Base-by-base conservation (phyloP, 768 basidiomycete genomes). In the Amanita subjunquillea region DNA sequence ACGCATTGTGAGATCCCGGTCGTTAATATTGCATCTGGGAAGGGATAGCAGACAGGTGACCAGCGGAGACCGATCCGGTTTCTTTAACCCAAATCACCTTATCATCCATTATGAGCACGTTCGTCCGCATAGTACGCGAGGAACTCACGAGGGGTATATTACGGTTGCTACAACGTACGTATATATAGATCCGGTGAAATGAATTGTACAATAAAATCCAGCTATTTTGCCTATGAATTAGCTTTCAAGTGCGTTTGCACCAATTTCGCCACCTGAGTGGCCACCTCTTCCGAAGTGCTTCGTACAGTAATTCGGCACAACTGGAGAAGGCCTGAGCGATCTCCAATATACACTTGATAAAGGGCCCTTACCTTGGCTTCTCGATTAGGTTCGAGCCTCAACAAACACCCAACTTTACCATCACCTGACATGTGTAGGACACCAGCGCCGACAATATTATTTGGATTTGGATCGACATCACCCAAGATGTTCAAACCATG, bases 401-500 rank as follows among this genome's bases (percentile, higher is more conserved):
- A 67, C 56, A 99, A 72, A 63, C 96, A 98, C 5, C 96, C 96
- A 47, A 98, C 91, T 68, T 98, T 98, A 32, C 95, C 95, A 3
- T 87, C 87, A 4, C 72, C 66, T n/a, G 87, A 85, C 72, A 84
- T 95, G 65, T 98, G 92, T 48, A 99, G 70, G 30, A 99, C 90
- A n/a, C 88, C 94, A n/a, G 93, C 96, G 20, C 81, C 88, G 15
- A 98, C 94, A 40, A 92, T 66, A 62, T 99, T 99, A 62, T 76
- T 83, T n/a, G 87, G 84, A 67, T 96, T 99, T 27, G 93, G 91
- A 63, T 99, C 96, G 52, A 98, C 80, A 25, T 83, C 88, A 2
- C 85, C 78, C 43, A 98, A 72, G 23, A 94, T 61, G 49, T 87
- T 83, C 51, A 98, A 69, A 23, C 79, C 77, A 61, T 87, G 78